Evolutionary conservation across 164 flowering plant species (phyloP), one percentile per base, ranked within the genome.

Genomic region (Nymphaea thermarum): DNA sequence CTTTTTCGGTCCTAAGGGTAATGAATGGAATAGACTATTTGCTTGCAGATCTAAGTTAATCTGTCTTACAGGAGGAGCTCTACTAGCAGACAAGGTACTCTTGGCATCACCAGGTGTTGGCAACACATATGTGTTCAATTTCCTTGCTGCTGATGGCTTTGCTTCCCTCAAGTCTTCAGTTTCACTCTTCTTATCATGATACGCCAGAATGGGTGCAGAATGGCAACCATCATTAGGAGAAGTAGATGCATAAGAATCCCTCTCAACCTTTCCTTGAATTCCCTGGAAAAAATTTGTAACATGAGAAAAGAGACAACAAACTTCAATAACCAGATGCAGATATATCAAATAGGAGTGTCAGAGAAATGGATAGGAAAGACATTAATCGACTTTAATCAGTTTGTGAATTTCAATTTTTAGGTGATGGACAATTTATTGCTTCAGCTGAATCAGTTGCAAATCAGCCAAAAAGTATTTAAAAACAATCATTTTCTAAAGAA

Each of bases 81-180:
- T 71, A 73, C 73, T 73, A 25, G 82, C 42, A 63, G 79, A 65
- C 44, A 43, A 41, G 67, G 85, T 71, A 71, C 74, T 70, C 72
- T 81, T 93, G 62, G 88, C 71, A 78, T 84, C 90, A 65, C 43
- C 70, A 53, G 98, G 98, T 14, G 91, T 93, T 44, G 98, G 98
- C 3, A 93, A 74, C 36, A 81, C 96, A 77, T 93, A 93, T 0
- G 98, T 71, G 69, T 77, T 79, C 63, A 82, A 80, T 76, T 84
- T 93, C 67, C 82, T 71, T 44, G 91, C 64, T 4, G 83, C 73
- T 65, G 85, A 80, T 47, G 83, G 82, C 42, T 67, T 79, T 71
- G 72, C 44, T 42, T 79, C 85, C 60, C 64, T 71, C 17, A 73
- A 55, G 67, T 69, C 77, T 64, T 84, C 91, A 18, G 82, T 65